phyloP scores from a whole-genome alignment of 495 filamentous ascomycete genomes.

The Lasiosphaeriaceae sp. region DNA sequence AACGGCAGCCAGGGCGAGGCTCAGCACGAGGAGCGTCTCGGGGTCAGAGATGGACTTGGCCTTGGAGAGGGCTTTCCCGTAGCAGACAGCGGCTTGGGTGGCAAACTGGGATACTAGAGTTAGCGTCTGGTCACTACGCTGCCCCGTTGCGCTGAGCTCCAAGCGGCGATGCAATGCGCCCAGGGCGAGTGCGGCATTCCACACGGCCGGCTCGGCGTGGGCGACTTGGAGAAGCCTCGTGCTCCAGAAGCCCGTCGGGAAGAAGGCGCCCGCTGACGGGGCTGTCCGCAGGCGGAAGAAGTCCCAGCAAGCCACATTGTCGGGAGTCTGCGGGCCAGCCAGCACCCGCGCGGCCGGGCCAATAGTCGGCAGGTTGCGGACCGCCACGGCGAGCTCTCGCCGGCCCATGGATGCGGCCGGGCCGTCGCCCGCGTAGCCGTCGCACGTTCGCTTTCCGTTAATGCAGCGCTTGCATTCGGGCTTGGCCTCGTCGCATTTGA shows the following conservation, averaged over 20 bases:
- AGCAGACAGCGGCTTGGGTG: conserved; percentile 11
- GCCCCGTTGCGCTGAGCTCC: conserved; percentile 7
- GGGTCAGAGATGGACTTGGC: conserved; percentile 11
- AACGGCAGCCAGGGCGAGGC: conserved; percentile 15
- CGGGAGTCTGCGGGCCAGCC: conserved; percentile 36
- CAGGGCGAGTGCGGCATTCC: conserved; percentile 49
- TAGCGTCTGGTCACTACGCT: not conserved
- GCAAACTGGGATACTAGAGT: conserved; percentile 1
- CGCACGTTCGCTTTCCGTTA: too few species aligned
- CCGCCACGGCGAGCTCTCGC: conserved; percentile 22
- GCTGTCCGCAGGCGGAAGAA: conserved; percentile 22
- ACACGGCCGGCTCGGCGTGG: conserved; percentile 49
- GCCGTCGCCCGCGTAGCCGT: too few species aligned
- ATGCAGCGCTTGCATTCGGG: too few species aligned
- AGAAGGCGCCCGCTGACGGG: conserved; percentile 13
- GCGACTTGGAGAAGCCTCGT: conserved; percentile 47
- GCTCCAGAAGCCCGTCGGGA: conserved; percentile 45
- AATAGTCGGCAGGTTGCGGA: conserved; percentile 39
- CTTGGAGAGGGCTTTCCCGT: conserved; percentile 11
- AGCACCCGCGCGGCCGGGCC: conserved; percentile 33
- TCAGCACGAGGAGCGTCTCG: conserved; percentile 11
- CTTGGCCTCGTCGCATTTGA: too few species aligned
- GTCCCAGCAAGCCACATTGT: conserved; percentile 23
- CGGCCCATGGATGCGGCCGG: not conserved
- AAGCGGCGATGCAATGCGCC: conserved; percentile 32